Evolutionary conservation across 140 eudicot species (phyloP).

Genomic region (Flaveria floridana): DNA sequence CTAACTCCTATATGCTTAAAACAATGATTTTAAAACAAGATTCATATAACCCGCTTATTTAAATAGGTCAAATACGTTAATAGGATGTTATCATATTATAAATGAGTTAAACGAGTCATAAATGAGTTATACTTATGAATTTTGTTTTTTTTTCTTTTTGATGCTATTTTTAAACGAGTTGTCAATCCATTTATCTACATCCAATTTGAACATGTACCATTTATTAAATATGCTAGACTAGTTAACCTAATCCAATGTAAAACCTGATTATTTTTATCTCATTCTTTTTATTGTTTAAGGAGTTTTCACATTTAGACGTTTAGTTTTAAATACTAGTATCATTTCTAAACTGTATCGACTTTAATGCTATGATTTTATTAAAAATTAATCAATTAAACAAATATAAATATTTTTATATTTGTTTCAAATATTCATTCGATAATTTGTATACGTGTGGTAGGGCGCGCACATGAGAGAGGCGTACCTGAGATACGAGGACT

Average conservation of each 20-base stretch:
- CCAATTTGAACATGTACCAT: not conserved
- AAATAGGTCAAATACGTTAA: not conserved
- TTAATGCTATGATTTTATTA: not conserved
- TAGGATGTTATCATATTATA: not conserved
- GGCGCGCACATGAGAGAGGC: not conserved
- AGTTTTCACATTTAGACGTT: no score
- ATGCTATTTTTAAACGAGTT: not conserved
- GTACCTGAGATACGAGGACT: slow-evolving; percentile 60
- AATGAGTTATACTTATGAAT: not conserved
- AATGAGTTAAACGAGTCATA: not conserved
- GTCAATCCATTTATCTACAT: not conserved
- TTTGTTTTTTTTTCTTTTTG: not conserved
- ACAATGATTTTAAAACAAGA: not conserved
- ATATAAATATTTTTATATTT: no score
- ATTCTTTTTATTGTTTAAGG: not conserved
- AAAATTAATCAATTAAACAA: not conserved
- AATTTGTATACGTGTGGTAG: no score
- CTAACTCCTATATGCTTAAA: not conserved
- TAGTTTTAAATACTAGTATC: not conserved
- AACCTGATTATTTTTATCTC: not conserved
- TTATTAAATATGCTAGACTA: not conserved
- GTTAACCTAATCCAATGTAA: not conserved
- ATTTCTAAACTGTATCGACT: not conserved
- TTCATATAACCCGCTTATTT: not conserved
- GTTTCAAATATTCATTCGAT: no score